Base-by-base conservation (phyloP, 2,329 filamentous ascomycete genomes). In the Tolypocladium cylindrosporum region DNA sequence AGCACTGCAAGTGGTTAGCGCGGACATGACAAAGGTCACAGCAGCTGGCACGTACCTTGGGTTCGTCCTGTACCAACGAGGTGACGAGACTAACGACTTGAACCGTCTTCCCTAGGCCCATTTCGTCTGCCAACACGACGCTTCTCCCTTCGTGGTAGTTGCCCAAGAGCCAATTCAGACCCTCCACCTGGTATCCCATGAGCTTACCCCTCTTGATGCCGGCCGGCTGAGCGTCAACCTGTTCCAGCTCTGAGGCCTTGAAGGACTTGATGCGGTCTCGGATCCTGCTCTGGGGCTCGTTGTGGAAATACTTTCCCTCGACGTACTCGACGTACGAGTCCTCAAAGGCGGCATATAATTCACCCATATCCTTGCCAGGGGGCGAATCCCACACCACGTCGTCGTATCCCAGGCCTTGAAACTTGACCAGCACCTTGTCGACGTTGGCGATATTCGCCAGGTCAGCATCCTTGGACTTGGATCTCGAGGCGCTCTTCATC, bases 31-130 rank as follows among this genome's bases (percentile, higher is more conserved):
- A 19, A 55, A 10, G 3, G 16, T 14, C 21, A 21, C n/a, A 19
- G 48, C n/a, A 19, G 13, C 1, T 14, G 19, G 48, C 48, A 36
- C 36, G 13, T 41, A 58, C 74, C 63, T 83, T 76, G 7, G 84
- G 84, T n/a, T 73, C 73, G 55, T 86, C 81, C 60, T 88, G 80
- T 31, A 88, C 79, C 42, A 97, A 74, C 0, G 87, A 86, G 1
- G 89, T 85, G 60, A 97, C 81, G 61, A 96, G 83, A 3, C 87
- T 84, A 60, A 97, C 89, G 56, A 97, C 86, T 69, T 99, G 94
- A 39, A 99, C 90, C 0, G 94, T 99, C 76, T 99, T 99, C 39
- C 94, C 94, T 2, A 99, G 82, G 45, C 94, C 94, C 94, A 99
- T 99, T 69, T 99, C 94, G 68, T 99, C 94, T 0, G 94, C 94